These are phyloP conservation scores for Mallotus nudiflorus DNA, from an alignment of 345 rosid genomes.

Conservation along the genomic window DNA sequence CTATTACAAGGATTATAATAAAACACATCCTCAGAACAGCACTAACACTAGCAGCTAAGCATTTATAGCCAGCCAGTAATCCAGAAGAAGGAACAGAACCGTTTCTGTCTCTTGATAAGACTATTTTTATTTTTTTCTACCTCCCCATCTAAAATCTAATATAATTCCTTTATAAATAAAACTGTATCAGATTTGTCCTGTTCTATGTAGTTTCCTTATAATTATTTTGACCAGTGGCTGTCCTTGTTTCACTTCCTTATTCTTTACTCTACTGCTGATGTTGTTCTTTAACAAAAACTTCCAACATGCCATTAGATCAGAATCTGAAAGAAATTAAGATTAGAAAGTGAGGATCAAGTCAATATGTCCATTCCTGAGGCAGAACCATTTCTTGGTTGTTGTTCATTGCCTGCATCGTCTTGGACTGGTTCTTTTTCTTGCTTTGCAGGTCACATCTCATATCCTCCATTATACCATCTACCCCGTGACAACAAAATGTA, in stretches of 20 bases:
- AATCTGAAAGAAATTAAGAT: not conserved
- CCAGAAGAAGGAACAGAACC: constrained; percentile 20
- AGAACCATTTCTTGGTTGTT: constrained; percentile 46
- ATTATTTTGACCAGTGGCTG: constrained; percentile 5
- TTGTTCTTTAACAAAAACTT: too few relatives aligned
- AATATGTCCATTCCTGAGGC: constrained; percentile 89
- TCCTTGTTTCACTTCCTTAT: constrained; percentile 4
- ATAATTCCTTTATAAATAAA: not conserved
- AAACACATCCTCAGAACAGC: constrained; percentile 1
- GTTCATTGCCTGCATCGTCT: constrained; percentile 40
- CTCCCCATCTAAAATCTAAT: not conserved
- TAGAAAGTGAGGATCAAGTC: not conserved
- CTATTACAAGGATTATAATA: constrained; percentile 19
- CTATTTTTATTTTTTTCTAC: not conserved
- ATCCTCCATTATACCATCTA: constrained; percentile 39
- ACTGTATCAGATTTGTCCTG: constrained; percentile 13
- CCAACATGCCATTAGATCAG: too few relatives aligned
- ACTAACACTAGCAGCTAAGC: not conserved
- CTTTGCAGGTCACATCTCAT: constrained; percentile 29
- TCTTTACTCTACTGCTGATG: too few relatives aligned
- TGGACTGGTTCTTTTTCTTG: constrained; percentile 36
- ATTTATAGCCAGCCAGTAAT: constrained; percentile 10
- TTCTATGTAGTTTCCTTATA: constrained; percentile 10
- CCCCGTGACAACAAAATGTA: not conserved
- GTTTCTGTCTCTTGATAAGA: not conserved